Evolutionary conservation across 73 alveolate species (phyloP).

Genomic region (Tetrahymena elliotti): DNA sequence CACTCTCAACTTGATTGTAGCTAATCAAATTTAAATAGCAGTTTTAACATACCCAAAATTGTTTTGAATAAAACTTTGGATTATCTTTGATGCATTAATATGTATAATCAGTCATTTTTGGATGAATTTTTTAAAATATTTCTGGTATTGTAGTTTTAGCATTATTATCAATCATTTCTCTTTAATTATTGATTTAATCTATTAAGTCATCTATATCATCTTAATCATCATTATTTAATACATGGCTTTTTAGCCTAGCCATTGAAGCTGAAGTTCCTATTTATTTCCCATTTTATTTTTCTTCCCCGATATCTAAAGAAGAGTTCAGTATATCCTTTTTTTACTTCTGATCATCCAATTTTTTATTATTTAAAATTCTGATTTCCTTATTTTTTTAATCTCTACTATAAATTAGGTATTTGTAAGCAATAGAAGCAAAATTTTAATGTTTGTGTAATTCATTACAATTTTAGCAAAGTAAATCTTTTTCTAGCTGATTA

Average conservation of each 20-base stretch:
- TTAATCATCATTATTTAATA: not conserved
- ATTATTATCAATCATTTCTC: not conserved
- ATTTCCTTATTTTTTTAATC: not conserved
- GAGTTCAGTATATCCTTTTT: not conserved
- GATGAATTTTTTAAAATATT: not conserved
- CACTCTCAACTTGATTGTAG: not conserved
- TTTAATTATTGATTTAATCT: not conserved
- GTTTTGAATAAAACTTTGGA: not conserved
- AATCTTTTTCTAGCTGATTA: not conserved
- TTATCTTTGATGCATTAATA: not conserved
- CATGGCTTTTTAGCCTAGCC: not conserved
- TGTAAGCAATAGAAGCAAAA: not conserved
- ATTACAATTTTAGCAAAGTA: not conserved
- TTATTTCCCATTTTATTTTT: not conserved
- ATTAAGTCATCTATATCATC: not conserved
- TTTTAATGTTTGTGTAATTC: not conserved
- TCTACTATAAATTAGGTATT: not conserved
- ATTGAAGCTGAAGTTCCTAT: not conserved
- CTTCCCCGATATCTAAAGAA: not conserved
- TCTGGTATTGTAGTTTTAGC: not conserved
- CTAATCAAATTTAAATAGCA: not conserved
- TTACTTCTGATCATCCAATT: not conserved
- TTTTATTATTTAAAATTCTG: not conserved
- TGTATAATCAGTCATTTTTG: not conserved
- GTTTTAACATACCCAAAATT: not conserved